Evolutionary conservation across 2,329 filamentous ascomycete genomes (phyloP).

Genomic region (Cercospora sesami): DNA sequence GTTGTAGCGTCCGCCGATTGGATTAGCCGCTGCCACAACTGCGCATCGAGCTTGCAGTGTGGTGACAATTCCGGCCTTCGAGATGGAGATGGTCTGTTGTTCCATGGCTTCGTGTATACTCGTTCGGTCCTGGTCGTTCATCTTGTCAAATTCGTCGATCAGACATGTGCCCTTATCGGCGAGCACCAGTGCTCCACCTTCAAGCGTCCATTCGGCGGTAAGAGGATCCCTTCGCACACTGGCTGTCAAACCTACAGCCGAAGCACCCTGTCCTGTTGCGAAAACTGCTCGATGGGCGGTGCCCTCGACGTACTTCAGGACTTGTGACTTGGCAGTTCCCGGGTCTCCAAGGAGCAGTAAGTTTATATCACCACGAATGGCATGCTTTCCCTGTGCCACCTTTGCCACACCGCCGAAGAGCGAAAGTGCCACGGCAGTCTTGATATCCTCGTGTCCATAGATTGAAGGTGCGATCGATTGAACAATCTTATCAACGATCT

Average conservation of each 20-base stretch:
- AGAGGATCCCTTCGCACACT: slow-evolving; percentile 93
- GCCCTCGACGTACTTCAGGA: slow-evolving; percentile 97
- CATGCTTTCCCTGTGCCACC: slow-evolving; percentile 80
- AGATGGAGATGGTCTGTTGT: slow-evolving; percentile 98
- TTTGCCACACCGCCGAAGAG: slow-evolving; percentile 95
- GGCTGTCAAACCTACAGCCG: slow-evolving; percentile 94
- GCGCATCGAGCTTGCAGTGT: slow-evolving; percentile 94
- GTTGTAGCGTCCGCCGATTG: slow-evolving; percentile 94
- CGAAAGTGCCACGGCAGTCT: slow-evolving; percentile 91
- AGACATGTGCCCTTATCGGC: slow-evolving; percentile 93
- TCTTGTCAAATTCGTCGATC: slow-evolving; percentile 99
- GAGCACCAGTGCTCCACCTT: slow-evolving; percentile 91
- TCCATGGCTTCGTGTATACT: slow-evolving; percentile 99
- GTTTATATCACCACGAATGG: slow-evolving; percentile 96
- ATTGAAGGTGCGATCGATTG: slow-evolving; percentile 94
- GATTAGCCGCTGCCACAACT: slow-evolving; percentile 95
- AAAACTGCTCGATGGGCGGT: slow-evolving; percentile 96
- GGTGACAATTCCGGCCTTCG: slow-evolving; percentile 96
- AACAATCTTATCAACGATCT: slow-evolving; percentile 90
- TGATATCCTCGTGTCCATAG: slow-evolving; percentile 94
- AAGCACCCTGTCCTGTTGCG: slow-evolving; percentile 94
- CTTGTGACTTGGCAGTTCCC: slow-evolving; percentile 95
- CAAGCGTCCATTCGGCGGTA: slow-evolving; percentile 95
- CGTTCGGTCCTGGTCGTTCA: slow-evolving; percentile 98
- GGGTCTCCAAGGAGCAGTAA: slow-evolving; percentile 94